Evolutionary conservation across 2,329 filamentous ascomycete genomes (phyloP), one percentile per base, ranked within the genome.

Genomic region (Cladophialophora immunda): DNA sequence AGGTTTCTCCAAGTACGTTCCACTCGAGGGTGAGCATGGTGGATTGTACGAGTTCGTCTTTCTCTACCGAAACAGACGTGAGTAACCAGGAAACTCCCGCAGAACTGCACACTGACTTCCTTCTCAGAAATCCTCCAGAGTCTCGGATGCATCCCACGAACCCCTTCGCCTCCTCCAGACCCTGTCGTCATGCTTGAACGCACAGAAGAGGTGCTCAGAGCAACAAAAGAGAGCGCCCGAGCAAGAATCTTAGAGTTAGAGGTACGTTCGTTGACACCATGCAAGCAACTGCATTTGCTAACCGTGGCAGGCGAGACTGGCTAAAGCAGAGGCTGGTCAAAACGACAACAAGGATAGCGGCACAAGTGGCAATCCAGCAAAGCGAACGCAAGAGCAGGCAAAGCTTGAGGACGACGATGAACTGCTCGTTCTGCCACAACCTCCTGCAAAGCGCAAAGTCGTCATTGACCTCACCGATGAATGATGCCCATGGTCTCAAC

Each of bases 391-490:
- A 25, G 50, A 45, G 4, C 25, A 56, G 47, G 52, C 50, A 19
- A 47, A 11, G 30, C 50, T 62, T 30, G 59, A 62, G 11, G 64
- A 59, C 15, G 59, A 68, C 22, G 66, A 68, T 9, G 54, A 64
- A 19, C 38, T 66, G n/a, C 8, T 62, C 6, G 63, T 62, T 19
- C 6, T 63, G 15, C 25, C 22, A 8, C 54, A 63, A 15, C 58
- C 58, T 15, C 58, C 58, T 15, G 56, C 25, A 19, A 58, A 60
- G 36, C 52, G 41, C 19, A 38, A 15, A 7, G 36, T 64, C 7
- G 29, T 66, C n/a, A 50, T 68, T 36, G 64, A 68, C 53, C 55
- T 68, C 15, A 68, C 67, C 25, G 55, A 66, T 27, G 64, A 63
- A 17, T 62, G 34, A 9, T 58, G 11, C 15, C 27, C 9, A 4